Conservation (phyloP, 805 yeast species). For the Zygosaccharomyces bailii region DNA sequence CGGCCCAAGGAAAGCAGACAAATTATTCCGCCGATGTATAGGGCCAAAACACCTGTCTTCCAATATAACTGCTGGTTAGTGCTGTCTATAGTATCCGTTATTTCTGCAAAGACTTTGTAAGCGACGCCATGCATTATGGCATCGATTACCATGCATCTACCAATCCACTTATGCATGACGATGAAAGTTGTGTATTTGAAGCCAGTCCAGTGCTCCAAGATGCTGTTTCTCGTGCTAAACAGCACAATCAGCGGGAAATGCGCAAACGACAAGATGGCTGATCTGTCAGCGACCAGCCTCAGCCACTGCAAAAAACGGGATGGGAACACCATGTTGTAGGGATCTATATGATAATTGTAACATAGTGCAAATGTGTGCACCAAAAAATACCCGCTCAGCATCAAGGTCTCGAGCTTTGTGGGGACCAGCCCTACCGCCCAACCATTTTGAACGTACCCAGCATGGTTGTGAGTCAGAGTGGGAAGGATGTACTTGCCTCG, state of each 20-base stretch:
- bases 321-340: conserved; percentile 16
- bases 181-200: conserved; percentile 62
- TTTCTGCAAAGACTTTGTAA: conserved; percentile 38
- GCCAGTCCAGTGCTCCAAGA: conserved; percentile 58
- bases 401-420: conserved; percentile 22
- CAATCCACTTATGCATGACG: conserved; percentile 59
- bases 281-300: conserved; percentile 43
- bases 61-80: conserved; percentile 29
- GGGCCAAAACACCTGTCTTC: conserved; percentile 44
- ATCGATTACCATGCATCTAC: conserved; percentile 40
- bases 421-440: conserved; percentile 21
- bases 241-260: conserved; percentile 54
- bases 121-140: conserved; percentile 40
- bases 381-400: conserved; percentile 20
- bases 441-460: conserved; percentile 15
- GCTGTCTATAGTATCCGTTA: conserved; percentile 10
- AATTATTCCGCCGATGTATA: conserved; percentile 30
- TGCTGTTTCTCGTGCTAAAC: conserved; percentile 72
- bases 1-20: conserved; percentile 32
- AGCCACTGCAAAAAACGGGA: conserved; percentile 18
- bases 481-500: conserved; percentile 22
- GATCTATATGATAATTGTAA: conserved; percentile 18
- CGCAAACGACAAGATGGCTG: conserved; percentile 45
- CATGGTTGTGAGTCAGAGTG: conserved; percentile 20
- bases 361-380: conserved; percentile 16